A percentile compares a stretch with the other conserved stretches of the same genome.
Evolutionary conservation across 2,329 filamentous ascomycete genomes (phyloP).

Genomic region (Laburnicola sp.): DNA sequence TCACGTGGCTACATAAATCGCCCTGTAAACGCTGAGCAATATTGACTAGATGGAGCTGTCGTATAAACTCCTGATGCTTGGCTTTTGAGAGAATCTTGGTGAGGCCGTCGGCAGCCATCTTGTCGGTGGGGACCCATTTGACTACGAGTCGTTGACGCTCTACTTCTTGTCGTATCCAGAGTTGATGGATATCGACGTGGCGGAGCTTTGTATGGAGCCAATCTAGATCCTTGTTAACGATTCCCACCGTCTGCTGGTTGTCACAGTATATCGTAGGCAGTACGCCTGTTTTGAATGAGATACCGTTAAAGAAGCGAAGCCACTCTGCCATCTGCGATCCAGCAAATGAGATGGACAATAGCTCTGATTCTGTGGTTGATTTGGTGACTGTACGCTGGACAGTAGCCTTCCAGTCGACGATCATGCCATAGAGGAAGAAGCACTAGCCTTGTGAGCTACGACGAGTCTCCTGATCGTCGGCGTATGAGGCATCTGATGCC

Average conservation of each 20-base stretch:
- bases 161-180: not conserved
- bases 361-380: conserved; percentile 20
- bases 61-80: too few relatives aligned
- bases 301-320: conserved; percentile 9
- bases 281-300: not conserved
- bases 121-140: not conserved
- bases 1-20: too few relatives aligned
- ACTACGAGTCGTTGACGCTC: not conserved
- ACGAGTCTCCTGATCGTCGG: conserved; percentile 11
- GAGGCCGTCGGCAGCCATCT: not conserved
- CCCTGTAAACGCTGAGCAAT: too few relatives aligned
- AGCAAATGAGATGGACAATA: conserved; percentile 12
- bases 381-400: conserved; percentile 18
- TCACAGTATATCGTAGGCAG: conserved; percentile 7
- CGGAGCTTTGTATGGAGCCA: conserved; percentile 7
- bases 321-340: conserved; percentile 13
- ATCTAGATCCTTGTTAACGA: not conserved
- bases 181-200: not conserved
- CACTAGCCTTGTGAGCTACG: conserved; percentile 16
- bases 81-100: not conserved
- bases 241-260: conserved; percentile 13
- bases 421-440: conserved; percentile 17
- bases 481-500: conserved; percentile 19
- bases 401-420: conserved; percentile 20
- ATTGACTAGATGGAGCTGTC: too few relatives aligned